phyloP scores from a whole-genome alignment of 345 rosid species.

The Bruguiera sexangula region DNA sequence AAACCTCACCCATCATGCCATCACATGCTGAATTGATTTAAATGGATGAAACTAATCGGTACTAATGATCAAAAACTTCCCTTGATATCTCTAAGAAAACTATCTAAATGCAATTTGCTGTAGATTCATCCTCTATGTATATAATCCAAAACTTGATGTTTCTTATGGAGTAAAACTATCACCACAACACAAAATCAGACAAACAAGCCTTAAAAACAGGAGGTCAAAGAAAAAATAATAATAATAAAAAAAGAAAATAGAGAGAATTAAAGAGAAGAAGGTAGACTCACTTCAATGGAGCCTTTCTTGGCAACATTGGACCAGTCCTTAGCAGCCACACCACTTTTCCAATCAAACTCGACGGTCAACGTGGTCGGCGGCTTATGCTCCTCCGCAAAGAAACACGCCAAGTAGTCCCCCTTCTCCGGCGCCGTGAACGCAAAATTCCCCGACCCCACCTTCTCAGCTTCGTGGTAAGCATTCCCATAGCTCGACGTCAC shows the following conservation, averaged over 20 bases:
- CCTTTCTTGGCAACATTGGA: conserved; percentile 82
- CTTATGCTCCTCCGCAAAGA: conserved; percentile 57
- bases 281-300: conserved; percentile 66
- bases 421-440: conserved; percentile 80
- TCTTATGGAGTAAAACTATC: background rate
- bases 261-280: background rate
- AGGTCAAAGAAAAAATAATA: background rate
- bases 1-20: too few species aligned
- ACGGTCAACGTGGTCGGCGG: conserved; percentile 51
- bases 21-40: too few species aligned
- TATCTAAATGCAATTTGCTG: too few species aligned
- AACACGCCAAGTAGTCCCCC: conserved; percentile 86
- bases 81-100: too few species aligned
- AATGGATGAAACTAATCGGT: too few species aligned
- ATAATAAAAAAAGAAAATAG: background rate
- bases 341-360: conserved; percentile 89
- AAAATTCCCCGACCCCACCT: conserved; percentile 71
- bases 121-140: too few species aligned
- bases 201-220: background rate
- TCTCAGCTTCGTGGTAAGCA: conserved; percentile 61
- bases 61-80: too few species aligned
- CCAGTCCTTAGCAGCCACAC: conserved; percentile 82
- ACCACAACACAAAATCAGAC: background rate
- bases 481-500: conserved; percentile 79
- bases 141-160: too few species aligned